A percentile compares a stretch with the other conserved stretches of the same genome.
These are phyloP conservation scores for Gnomoniopsis smithogilvyi DNA, from an alignment of 2,329 filamentous ascomycete genomes.

Conservation along the genomic window DNA sequence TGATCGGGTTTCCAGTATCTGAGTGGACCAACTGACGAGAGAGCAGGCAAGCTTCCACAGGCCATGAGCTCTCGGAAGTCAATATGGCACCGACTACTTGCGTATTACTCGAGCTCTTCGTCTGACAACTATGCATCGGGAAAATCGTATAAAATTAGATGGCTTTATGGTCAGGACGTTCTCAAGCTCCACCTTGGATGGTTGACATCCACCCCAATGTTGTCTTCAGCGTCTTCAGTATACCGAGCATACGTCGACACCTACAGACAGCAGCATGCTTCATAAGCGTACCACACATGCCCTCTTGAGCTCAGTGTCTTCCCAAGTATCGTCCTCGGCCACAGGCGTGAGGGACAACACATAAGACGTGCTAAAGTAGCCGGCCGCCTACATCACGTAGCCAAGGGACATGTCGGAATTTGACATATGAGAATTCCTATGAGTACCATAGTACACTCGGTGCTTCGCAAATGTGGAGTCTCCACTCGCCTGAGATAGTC, in stretches of 20 bases:
- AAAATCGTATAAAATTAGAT: too few species aligned
- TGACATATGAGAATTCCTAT: background rate
- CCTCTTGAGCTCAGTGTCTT: background rate
- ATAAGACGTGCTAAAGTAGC: conserved; percentile 1
- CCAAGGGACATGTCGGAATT: conserved; percentile 3
- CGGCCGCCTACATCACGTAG: background rate
- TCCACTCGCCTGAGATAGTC: conserved; percentile 24
- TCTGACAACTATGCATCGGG: background rate
- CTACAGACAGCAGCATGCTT: background rate
- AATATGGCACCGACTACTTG: too few species aligned
- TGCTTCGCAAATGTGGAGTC: too few species aligned
- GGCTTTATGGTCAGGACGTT: too few species aligned
- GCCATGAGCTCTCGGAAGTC: too few species aligned
- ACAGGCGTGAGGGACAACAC: background rate
- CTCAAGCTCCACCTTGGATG: too few species aligned
- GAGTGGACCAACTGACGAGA: too few species aligned
- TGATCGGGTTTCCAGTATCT: too few species aligned
- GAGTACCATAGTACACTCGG: background rate
- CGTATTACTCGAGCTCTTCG: background rate
- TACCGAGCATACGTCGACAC: too few species aligned
- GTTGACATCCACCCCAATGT: too few species aligned
- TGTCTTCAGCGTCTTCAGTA: too few species aligned
- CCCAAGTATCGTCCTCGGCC: background rate
- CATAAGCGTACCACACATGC: background rate
- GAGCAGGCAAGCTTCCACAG: too few species aligned